A percentile compares a stretch with the other conserved stretches of the same genome.
These are phyloP conservation scores for Umbelopsis ramanniana DNA, from an alignment of 192 early-diverging fungal species.

Conservation along the genomic window DNA sequence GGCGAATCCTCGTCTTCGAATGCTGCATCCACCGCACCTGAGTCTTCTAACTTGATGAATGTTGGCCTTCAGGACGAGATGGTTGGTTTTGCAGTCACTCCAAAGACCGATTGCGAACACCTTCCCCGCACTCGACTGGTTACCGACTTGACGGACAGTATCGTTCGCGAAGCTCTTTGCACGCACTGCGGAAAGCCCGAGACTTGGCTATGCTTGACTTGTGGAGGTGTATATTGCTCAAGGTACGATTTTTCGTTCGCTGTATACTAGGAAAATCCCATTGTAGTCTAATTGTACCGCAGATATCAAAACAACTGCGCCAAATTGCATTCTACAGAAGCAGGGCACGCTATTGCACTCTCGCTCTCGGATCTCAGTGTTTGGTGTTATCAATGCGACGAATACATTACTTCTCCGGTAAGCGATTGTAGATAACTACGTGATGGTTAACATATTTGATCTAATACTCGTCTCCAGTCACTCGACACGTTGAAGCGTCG, in stretches of 20 bases:
- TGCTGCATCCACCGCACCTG: neutral
- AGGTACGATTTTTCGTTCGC: neutral
- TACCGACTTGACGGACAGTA: neutral
- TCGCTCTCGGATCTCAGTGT: neutral
- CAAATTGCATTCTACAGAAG: neutral
- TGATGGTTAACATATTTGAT: neutral
- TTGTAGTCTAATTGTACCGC: neutral
- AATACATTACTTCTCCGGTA: slow-evolving; percentile 1
- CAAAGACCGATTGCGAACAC: slow-evolving; percentile 9
- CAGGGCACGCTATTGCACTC: neutral
- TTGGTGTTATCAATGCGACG: slow-evolving; percentile 8
- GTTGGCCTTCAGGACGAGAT: neutral
- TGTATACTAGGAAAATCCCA: neutral
- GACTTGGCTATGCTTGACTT: slow-evolving; percentile 7
- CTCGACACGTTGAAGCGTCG: neutral
- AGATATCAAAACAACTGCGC: slow-evolving; percentile 7
- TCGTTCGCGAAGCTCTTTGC: neutral
- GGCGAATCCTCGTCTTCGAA: neutral
- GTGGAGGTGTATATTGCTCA: neutral
- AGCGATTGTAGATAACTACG: neutral
- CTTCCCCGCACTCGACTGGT: neutral
- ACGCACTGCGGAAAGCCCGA: neutral
- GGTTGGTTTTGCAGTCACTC: neutral
- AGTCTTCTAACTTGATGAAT: neutral
- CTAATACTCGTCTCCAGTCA: neutral